Conservation (phyloP, 495 filamentous ascomycete species). For the Hypoxylon rickii region DNA sequence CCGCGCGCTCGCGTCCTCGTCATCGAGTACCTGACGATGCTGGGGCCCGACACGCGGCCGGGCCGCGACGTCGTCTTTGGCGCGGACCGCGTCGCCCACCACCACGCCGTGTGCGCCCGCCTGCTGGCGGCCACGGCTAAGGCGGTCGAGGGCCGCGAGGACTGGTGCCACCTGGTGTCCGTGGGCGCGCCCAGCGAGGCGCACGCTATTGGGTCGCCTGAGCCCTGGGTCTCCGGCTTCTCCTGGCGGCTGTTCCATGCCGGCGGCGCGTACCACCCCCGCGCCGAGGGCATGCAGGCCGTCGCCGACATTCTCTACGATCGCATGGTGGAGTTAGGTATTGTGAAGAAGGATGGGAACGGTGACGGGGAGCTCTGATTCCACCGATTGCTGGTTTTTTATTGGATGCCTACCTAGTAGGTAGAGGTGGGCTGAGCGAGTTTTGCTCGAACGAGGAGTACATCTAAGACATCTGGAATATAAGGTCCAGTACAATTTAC, state of each 20-base stretch:
- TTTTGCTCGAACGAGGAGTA: no score
- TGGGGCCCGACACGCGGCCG: constrained; percentile 43
- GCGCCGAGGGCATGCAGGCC: constrained; percentile 42
- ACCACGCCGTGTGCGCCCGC: constrained; percentile 35
- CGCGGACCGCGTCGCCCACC: constrained; percentile 42
- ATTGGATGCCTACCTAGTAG: no score
- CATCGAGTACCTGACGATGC: constrained; percentile 51
- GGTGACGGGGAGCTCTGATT: constrained; percentile 27
- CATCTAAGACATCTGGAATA: no score
- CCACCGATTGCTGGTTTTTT: no score
- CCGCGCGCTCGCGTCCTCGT: constrained; percentile 44
- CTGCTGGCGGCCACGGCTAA: constrained; percentile 38
- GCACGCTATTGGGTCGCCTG: constrained; percentile 43
- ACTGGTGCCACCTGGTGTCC: constrained; percentile 41
- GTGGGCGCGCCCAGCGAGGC: constrained; percentile 33
- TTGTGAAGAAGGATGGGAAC: no score
- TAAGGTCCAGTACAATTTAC: not conserved
- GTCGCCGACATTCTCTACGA: constrained; percentile 41
- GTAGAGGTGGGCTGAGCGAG: no score
- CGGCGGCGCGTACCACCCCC: constrained; percentile 41
- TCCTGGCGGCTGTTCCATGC: constrained; percentile 30
- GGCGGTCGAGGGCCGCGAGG: constrained; percentile 37
- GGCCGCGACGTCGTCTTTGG: constrained; percentile 41
- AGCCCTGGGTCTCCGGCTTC: constrained; percentile 48
- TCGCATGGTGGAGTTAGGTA: constrained; percentile 32